These are phyloP conservation scores for Boletus rubescentipes DNA, from an alignment of 768 basidiomycete species.

Conservation along the genomic window DNA sequence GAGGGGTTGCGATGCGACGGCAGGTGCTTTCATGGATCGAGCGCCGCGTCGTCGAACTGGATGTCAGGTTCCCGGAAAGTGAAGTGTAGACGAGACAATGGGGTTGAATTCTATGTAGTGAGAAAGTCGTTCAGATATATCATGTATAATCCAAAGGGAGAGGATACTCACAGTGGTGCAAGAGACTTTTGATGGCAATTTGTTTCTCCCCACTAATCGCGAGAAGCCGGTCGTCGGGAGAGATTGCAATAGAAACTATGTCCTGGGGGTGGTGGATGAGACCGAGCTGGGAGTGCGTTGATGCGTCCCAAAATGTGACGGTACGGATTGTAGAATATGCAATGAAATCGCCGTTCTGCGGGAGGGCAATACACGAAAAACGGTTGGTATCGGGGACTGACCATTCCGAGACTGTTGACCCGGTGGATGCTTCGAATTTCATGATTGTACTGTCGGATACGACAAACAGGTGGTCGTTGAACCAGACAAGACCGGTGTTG, in stretches of 20 bases:
- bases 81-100: too few relatives aligned
- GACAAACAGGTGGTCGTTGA: not conserved
- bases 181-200: not conserved
- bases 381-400: not conserved
- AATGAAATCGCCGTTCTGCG: not conserved
- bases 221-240: not conserved
- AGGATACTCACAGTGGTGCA: not conserved
- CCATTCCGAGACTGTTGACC: not conserved
- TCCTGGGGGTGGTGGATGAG: not conserved
- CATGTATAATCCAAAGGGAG: too few relatives aligned
- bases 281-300: not conserved
- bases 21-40: too few relatives aligned
- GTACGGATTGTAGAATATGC: not conserved
- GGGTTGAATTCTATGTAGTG: too few relatives aligned
- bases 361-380: not conserved
- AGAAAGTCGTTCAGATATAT: not conserved
- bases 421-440: not conserved
- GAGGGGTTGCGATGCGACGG: too few relatives aligned
- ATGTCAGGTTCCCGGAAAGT: too few relatives aligned
- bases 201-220: not conserved
- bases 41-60: too few relatives aligned
- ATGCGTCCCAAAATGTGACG: not conserved
- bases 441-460: not conserved
- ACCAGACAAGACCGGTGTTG: constrained; percentile 6
- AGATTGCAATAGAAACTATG: constrained; percentile 1